Evolutionary conservation across 163 green algal genomes (phyloP).

Genomic region (Volvox carteri): DNA sequence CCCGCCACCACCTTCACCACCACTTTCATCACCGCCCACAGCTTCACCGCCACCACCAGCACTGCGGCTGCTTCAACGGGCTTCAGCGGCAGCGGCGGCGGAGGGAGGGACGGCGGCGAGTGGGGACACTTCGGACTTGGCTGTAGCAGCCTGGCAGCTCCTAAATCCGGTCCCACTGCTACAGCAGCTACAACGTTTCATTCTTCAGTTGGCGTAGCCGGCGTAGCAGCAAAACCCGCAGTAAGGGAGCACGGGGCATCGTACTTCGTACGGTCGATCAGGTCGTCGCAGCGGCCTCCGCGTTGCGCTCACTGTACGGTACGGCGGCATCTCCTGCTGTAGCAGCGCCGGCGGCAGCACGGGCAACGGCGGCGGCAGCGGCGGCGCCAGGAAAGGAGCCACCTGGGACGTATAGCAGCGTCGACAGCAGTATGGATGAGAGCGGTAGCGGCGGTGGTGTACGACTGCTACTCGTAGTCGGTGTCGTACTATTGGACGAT

Average conservation of each 20-base stretch:
- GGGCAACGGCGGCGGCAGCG: not conserved
- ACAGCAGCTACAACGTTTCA: no score
- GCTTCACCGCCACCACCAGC: no score
- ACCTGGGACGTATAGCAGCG: not conserved
- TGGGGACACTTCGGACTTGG: no score
- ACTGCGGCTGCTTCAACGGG: no score
- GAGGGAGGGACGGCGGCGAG: no score
- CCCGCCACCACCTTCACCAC: no score
- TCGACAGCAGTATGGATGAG: not conserved
- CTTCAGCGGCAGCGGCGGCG: no score
- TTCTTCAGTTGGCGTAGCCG: no score
- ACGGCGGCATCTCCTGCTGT: not conserved
- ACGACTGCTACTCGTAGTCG: constrained; percentile 35
- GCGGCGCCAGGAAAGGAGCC: not conserved
- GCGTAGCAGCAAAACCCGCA: not conserved
- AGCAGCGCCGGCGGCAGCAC: not conserved
- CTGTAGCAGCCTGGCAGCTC: no score
- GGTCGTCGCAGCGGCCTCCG: constrained; percentile 14
- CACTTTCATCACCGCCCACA: no score
- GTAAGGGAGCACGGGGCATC: not conserved
- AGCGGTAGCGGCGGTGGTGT: constrained; percentile 3
- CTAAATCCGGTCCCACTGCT: no score
- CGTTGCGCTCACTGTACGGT: not conserved
- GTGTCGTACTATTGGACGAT: constrained; percentile 39
- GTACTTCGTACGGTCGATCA: constrained; percentile 6